Conservation (phyloP, 2,329 filamentous ascomycete genomes). For the Penicillium sp. region DNA sequence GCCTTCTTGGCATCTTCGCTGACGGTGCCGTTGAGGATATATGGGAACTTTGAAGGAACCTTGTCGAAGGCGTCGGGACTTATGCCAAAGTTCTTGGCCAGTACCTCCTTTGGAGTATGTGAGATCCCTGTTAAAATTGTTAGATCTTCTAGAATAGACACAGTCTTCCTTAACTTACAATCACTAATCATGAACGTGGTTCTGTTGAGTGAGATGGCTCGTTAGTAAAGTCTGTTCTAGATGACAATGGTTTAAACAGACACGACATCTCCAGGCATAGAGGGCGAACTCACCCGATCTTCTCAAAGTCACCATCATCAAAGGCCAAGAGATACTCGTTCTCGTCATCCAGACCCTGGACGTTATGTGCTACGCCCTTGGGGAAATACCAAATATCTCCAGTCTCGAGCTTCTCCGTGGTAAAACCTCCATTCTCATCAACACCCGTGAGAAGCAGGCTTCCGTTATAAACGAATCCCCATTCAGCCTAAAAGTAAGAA, state of each 20-base stretch:
- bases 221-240: not conserved
- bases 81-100: slow-evolving; percentile 69
- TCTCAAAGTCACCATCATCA: slow-evolving; percentile 66
- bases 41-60: slow-evolving; percentile 58
- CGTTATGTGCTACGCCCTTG: slow-evolving; percentile 62
- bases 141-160: not conserved
- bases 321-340: slow-evolving; percentile 68
- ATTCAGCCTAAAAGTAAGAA: slow-evolving; percentile 61
- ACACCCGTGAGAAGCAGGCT: slow-evolving; percentile 60
- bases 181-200: slow-evolving; percentile 71
- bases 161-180: slow-evolving; percentile 41
- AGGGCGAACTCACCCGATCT: slow-evolving; percentile 49
- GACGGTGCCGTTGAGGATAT: slow-evolving; percentile 60
- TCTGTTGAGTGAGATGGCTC: slow-evolving; percentile 30
- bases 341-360: slow-evolving; percentile 62
- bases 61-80: slow-evolving; percentile 58
- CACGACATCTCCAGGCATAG: too few species aligned
- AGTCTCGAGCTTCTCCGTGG: slow-evolving; percentile 56
- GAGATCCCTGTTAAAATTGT: slow-evolving; percentile 45
- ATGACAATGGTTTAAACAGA: too few species aligned
- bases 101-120: slow-evolving; percentile 62
- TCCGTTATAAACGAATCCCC: slow-evolving; percentile 63
- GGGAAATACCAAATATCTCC: slow-evolving; percentile 70
- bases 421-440: slow-evolving; percentile 57
- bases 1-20: slow-evolving; percentile 46